Evolutionary conservation across 2,329 filamentous ascomycete genomes (phyloP), one percentile per base, ranked within the genome.

Genomic region (Cladosporium sp.): DNA sequence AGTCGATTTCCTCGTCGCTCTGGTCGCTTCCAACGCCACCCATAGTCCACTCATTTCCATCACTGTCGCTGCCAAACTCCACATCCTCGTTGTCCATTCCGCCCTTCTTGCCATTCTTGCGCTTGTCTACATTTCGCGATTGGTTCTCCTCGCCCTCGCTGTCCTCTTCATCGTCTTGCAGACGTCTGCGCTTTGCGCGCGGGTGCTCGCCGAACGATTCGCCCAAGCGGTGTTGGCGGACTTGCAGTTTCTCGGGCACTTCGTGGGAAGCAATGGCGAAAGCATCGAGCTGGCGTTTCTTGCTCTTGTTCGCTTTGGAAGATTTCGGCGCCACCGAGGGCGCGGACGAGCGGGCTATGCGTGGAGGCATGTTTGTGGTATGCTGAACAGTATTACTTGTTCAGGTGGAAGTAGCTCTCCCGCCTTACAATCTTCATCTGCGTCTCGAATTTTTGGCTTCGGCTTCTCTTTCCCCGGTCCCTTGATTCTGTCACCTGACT

Each of bases 21-120:
- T 89, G 88, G 53, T 85, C 86, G 58, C 85, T 86, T 26, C 89
- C 87, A 53, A 76, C 56, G 57, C 88, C 81, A 29, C 93, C 93
- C 60, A 96, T 82, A 59, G 85, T 89, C 92, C 92, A 97, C 73
- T 91, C 88, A 72, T 96, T 91, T 26, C 92, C 93, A 67, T 93
- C 91, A 67, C 90, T 92, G 74, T 97, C 93, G 71, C 89, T 93
- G 11, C 91, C 91, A 69, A 89, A 88, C 66, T 93, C 91, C 18
- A 87, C 82, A 69, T 85, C 84, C 31, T 81, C 77, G 44, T 82
- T 70, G 14, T 70, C 69, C 26, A 65, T 5, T 26, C 67, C 57
- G 67, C 67, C 23, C 69, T 71, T 57, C 73, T 70, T 64, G 74
- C 72, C 50, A 67, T 46, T 74, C 72, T 69, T 79, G 80, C 57